Base-by-base conservation (phyloP, 192 early-diverging fungal genomes). In the Chytriomyces hyalinus region DNA sequence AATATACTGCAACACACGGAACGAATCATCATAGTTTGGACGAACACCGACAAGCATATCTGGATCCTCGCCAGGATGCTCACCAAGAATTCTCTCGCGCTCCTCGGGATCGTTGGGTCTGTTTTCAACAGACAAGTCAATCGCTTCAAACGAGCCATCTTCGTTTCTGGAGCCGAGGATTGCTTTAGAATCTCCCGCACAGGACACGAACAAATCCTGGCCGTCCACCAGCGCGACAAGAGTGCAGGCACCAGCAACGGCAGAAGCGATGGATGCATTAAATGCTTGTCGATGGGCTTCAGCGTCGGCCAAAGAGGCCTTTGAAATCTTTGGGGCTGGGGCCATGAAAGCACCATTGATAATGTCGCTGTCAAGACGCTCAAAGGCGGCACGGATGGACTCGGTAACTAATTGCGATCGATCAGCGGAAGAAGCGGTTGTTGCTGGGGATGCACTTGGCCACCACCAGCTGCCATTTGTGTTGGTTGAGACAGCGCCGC, bases 171-270 rank as follows among this genome's bases (percentile, higher is more conserved):
- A 8, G 4, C 83, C 87, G n/a, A 88, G 17, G 15, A 88, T 80
- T 20, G 85, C 87, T 10, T 84, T 20, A 24, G 71, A 64, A 62
- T 88, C 85, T 15, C 87, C 87, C 11, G 83, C 83, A 67, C 76
- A 80, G 1, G 87, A 84, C 2, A 87, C 81, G 70, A 84, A 88
- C 17, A 88, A n/a, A 71, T 88, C 80, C 17, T 73, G 43, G 13
- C 81, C 82, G 49, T 87, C 85, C 6, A 83, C 48, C 24, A 84
- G 82, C 17, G 84, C 81, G 6, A 85, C 82, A 61, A 88, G 77
- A 22, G 87, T 85, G 65, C 87, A 87, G 6, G 85, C 77, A 13
- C 87, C 87, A 13, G 84, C 50, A 7, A 77, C 20, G 6, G 85
- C 87, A 5, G 84, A 70, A 7, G 73, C 65, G 17, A 88, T 26